Evolutionary conservation across 345 rosid genomes (phyloP).

Genomic region (Raphanus sativus): DNA sequence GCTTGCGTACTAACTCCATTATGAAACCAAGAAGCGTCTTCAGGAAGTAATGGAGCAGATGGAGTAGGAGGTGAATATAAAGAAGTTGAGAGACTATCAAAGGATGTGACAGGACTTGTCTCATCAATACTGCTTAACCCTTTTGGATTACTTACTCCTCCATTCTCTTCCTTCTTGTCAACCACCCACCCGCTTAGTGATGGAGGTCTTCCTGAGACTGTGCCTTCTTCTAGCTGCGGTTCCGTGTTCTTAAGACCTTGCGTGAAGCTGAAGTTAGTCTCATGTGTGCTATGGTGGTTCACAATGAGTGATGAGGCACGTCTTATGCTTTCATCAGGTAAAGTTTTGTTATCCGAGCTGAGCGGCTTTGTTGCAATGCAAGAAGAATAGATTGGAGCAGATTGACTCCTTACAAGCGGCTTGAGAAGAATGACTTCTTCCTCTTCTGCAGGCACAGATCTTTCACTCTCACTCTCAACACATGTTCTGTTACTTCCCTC

Average conservation of each 20-base stretch:
- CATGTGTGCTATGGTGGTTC: conserved; percentile 56
- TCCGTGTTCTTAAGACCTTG: conserved; percentile 49
- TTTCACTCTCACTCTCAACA: conserved; percentile 32
- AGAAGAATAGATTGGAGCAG: conserved; percentile 64
- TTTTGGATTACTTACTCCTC: conserved; percentile 21
- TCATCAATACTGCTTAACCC: conserved; percentile 59
- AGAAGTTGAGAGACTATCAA: conserved; percentile 55
- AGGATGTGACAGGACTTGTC: conserved; percentile 46
- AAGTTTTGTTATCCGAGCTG: conserved; percentile 32
- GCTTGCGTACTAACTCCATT: no score
- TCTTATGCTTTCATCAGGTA: conserved; percentile 69
- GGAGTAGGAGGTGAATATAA: conserved; percentile 65
- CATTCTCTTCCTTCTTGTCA: conserved; percentile 41
- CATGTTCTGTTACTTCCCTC: conserved; percentile 3
- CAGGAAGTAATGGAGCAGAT: conserved; percentile 90
- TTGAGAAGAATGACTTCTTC: conserved; percentile 95
- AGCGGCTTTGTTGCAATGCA: conserved; percentile 31
- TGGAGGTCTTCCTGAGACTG: conserved; percentile 72
- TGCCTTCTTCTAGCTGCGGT: conserved; percentile 41
- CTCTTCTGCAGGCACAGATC: conserved; percentile 59
- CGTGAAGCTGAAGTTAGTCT: conserved; percentile 48
- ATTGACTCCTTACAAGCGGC: conserved; percentile 82
- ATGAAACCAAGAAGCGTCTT: conserved; percentile 63
- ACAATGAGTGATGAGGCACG: conserved; percentile 66
- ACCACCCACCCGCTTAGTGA: conserved; percentile 87